Evolutionary conservation across 352 stramenopile genomes (phyloP).

Genomic region (Phytophthora ohioensis): DNA sequence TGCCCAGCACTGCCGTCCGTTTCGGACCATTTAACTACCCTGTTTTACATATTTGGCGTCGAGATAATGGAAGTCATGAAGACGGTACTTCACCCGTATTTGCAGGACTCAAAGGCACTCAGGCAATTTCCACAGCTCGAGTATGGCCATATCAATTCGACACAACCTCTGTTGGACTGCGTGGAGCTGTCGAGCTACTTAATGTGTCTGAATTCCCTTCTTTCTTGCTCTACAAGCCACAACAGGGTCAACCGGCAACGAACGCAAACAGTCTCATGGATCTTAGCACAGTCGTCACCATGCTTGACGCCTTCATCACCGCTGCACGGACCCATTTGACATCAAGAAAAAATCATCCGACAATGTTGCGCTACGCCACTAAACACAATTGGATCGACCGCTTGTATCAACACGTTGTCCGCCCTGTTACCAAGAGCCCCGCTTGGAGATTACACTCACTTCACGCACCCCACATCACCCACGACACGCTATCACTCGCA

Average conservation of each 20-base stretch:
- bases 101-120: constrained; percentile 27
- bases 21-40: constrained; percentile 66
- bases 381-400: constrained; percentile 52
- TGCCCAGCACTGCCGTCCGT: constrained; percentile 38
- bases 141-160: constrained; percentile 56
- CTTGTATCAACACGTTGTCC: constrained; percentile 44
- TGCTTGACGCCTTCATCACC: constrained; percentile 45
- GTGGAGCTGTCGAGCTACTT: constrained; percentile 37
- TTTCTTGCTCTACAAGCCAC: constrained; percentile 40
- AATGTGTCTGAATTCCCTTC: constrained; percentile 38
- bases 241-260: constrained; percentile 3
- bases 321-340: constrained; percentile 2
- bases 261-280: constrained; percentile 22
- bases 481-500: background rate
- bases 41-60: constrained; percentile 40
- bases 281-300: constrained; percentile 37
- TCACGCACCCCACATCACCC: constrained; percentile 21
- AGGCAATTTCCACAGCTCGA: constrained; percentile 14
- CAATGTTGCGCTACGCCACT: constrained; percentile 35
- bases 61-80: constrained; percentile 1
- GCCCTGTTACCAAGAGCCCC: constrained; percentile 19
- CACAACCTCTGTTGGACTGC: constrained; percentile 43
- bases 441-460: constrained; percentile 41
- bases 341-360: background rate
- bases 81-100: constrained; percentile 6